Percentiles rank a stretch among this genome's conserved stretches.
Evolutionary conservation across 1,284 basidiomycete genomes (phyloP).

Genomic region (Boletus sp.): DNA sequence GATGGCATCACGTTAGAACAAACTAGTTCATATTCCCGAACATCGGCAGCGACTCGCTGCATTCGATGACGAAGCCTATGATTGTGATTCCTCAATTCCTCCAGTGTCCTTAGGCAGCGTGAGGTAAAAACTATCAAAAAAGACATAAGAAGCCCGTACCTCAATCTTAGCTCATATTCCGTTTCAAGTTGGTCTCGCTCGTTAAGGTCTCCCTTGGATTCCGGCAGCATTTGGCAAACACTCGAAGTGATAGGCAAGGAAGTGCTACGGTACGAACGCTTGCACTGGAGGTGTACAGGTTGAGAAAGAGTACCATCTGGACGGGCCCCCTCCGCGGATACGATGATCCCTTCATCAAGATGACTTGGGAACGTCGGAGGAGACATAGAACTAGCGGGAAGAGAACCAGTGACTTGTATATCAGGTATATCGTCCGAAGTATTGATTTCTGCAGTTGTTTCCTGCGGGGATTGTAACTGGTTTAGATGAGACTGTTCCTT

Average conservation of each 20-base stretch:
- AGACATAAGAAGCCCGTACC: slow-evolving; percentile 40
- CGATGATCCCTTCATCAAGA: slow-evolving; percentile 7
- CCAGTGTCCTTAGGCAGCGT: slow-evolving; percentile 46
- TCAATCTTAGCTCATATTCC: slow-evolving; percentile 58
- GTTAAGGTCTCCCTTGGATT: slow-evolving; percentile 40
- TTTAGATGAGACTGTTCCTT: slow-evolving; percentile 7
- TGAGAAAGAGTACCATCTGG: background rate
- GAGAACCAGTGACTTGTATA: slow-evolving; percentile 3
- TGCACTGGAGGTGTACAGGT: slow-evolving; percentile 23
- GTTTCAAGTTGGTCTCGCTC: slow-evolving; percentile 43
- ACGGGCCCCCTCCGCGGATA: background rate
- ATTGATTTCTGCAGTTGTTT: slow-evolving; percentile 13
- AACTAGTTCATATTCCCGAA: slow-evolving; percentile 60
- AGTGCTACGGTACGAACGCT: slow-evolving; percentile 24
- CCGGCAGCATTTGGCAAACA: slow-evolving; percentile 20
- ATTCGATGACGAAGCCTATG: slow-evolving; percentile 59
- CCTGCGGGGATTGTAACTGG: slow-evolving; percentile 16
- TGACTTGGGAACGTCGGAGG: background rate
- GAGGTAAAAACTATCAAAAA: slow-evolving; percentile 1
- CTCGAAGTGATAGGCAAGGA: slow-evolving; percentile 19
- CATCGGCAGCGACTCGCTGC: slow-evolving; percentile 54
- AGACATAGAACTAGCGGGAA: slow-evolving; percentile 4
- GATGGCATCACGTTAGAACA: slow-evolving; percentile 47
- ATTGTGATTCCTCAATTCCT: slow-evolving; percentile 56
- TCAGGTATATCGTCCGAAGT: slow-evolving; percentile 5